Evolutionary conservation across 2,329 filamentous ascomycete genomes (phyloP), one percentile per base, ranked within the genome.

Genomic region (Coleophoma cylindrospora): DNA sequence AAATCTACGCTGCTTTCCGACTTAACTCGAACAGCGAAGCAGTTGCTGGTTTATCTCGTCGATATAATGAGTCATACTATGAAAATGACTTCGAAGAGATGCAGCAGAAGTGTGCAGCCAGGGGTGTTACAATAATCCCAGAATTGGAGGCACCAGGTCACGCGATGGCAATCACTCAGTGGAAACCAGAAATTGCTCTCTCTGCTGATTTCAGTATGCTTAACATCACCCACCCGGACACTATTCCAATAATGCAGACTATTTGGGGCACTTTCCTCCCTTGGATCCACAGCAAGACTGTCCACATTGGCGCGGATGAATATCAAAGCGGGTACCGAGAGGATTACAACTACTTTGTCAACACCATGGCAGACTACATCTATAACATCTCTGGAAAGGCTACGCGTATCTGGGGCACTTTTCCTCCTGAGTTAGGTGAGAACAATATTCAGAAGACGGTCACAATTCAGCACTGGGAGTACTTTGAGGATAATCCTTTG

Each of bases 131-230:
- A 0, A 65, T 84, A 1, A 69, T 83, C 5, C 79, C 80, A 0
- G 80, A 83, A 60, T 80, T 83, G 17, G 80, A 84, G 59, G 72
- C 77, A 1, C 80, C 80, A 0, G 80, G 79, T 0, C 80, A 84
- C 52, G 73, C 75, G 1, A 63, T 83, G 1, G 72, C 73, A 4
- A 72, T 83, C 21, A 75, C 75, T 1, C 78, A 83, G 56, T 83
- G 80, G 79, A 79, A 75, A 53, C 79, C 79, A 0, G 70, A 81
- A 52, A 62, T 83, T n/a, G 77, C 72, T 0, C 65, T 80, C 11
- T 60, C 64, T 2, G 59, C 53, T 12, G 72, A 77, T 48, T 62
- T 74, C 4, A 78, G 76, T 41, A 64, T 81, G 46, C 64, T 83
- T 5, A 81, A 81, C 51, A 70, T 81, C 43, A 73, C 75, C 0